Base-by-base conservation (phyloP, 2,329 filamentous ascomycete species). In the Cytospora piceae region DNA sequence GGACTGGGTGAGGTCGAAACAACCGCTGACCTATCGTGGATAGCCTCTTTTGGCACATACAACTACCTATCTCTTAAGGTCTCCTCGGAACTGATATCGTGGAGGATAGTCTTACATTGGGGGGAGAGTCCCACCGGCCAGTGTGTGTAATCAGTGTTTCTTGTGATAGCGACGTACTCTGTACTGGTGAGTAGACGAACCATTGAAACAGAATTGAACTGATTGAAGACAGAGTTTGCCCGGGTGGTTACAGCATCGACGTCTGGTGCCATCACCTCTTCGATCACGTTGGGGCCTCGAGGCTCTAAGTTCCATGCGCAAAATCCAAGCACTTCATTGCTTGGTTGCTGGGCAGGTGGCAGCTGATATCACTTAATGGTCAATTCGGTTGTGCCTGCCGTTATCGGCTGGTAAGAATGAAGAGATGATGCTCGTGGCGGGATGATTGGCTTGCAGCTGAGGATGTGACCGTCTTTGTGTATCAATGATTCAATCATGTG, bases 401-500 rank as follows among this genome's bases (percentile, higher is more conserved):
- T 54, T 32, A 17, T 61, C 52, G 34, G 53, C 59, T 52, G 49
- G 22, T 22, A 46, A 9, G 27, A 31, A 9, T 37, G 17, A 27
- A 37, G 37, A 27, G 37, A 17, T 39, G 24, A 51, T 37, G 53
- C 61, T 51, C 53, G 53, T 63, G 61, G 53, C 53, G 17, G 61
- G 20, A 51, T 51, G 61, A 63, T 63, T 63, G 61, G 59, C 6
- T 46, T 24, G 46, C 22, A 24, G 46, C 22, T 12, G n/a, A 49
- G n/a, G n/a, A 24, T 31, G 39, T 31, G 53, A 37, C 22, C 53
- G 29, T 24, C 32, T 51, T 20, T 57, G 53, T 42, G 39, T 55
- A 24, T 57, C 39, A 22, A 22, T 37, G 6, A 39, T 22, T 56
- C 37, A 53, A 55, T 63, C 61, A 63, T 63, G 61, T 63, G 61